Base-by-base conservation (phyloP, 2,329 filamentous ascomycete genomes). In the Neophaeococcomyces mojaviensis region DNA sequence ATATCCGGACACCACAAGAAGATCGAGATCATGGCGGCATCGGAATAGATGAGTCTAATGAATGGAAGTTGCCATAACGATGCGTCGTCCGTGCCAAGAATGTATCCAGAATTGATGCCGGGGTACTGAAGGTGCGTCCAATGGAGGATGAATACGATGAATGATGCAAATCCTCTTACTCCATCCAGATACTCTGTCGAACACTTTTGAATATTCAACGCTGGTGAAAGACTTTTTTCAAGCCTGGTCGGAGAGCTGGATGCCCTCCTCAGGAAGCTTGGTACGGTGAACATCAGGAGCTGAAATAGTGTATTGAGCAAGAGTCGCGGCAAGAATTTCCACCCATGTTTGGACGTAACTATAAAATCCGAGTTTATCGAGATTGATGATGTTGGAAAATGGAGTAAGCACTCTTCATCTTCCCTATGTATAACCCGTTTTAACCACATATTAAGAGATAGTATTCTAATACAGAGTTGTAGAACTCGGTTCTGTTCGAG, bases 1-100 rank as follows among this genome's bases (percentile, higher is more conserved):
- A 49, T 71, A 72, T 38, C 68, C 69, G 12, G 68, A 71, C 24
- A 72, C 65, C 34, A 71, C 64, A 72, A 72, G 58, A 72, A 72
- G 28, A 72, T 65, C 39, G 64, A 63, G 15, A 72, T 69, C 50
- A 52, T 52, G n/a, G 53, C 54, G 12, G 47, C 36, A 15, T 52
- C 54, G 24, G 53, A 48, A 39, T 54, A 46, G 19, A 52, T 26
- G 16, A 47, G 33, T 10, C 33, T 37, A 16, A 46, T 34, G 15
- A 46, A 13, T 7, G 44, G 44, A 36, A 46, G 30, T 16, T 46
- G 44, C 39, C 39, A 43, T 13, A 43, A 13, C 15, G 30, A 43
- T 8, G 39, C 32, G 5, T 13, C 16, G 12, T 43, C 18, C 10
- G 24, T 10, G 9, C 44, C 33, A 13, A 8, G 10, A 16, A 22